phyloP scores from a whole-genome alignment of 2,329 filamentous ascomycete species.

The Monosporascus ibericus region DNA sequence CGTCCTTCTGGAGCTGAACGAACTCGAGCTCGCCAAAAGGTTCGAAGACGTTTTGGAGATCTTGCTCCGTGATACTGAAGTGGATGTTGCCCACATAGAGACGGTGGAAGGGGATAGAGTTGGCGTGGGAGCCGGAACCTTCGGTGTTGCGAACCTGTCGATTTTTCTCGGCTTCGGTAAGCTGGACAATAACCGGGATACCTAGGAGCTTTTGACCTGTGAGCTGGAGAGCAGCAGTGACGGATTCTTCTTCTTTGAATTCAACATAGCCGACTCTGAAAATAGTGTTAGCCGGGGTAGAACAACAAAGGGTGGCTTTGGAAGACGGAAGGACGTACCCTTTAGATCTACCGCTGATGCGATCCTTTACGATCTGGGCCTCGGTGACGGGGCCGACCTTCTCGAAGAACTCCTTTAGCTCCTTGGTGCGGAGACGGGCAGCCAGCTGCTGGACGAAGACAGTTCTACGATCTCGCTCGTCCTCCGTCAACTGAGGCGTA shows the following conservation, averaged over 20 bases:
- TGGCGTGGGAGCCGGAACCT: constrained; percentile 60
- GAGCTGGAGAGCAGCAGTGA: constrained; percentile 89
- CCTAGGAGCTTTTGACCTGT: constrained; percentile 97
- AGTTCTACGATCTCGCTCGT: constrained; percentile 93
- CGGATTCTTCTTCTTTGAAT: constrained; percentile 93
- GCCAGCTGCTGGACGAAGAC: constrained; percentile 98
- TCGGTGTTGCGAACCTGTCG: constrained; percentile 86
- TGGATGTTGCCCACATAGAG: constrained; percentile 99
- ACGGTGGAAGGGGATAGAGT: constrained; percentile 90
- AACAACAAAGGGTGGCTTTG: not conserved
- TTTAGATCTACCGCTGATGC: constrained; percentile 94
- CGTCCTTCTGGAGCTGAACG: constrained; percentile 95
- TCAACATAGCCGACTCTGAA: constrained; percentile 95
- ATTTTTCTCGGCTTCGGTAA: constrained; percentile 99
- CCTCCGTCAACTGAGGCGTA: constrained; percentile 77
- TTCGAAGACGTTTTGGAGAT: constrained; percentile 93
- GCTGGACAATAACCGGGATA: constrained; percentile 96
- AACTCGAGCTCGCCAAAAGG: constrained; percentile 97
- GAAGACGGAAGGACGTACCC: constrained; percentile 56
- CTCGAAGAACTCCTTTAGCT: constrained; percentile 92
- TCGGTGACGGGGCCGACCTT: constrained; percentile 92
- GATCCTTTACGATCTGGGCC: constrained; percentile 96
- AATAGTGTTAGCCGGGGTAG: constrained; percentile 24
- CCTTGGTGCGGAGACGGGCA: constrained; percentile 83
- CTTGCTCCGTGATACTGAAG: constrained; percentile 96